Evolutionary conservation across 2,329 filamentous ascomycete genomes (phyloP), one percentile per base, ranked within the genome.

Genomic region (Colletotrichum sp.): DNA sequence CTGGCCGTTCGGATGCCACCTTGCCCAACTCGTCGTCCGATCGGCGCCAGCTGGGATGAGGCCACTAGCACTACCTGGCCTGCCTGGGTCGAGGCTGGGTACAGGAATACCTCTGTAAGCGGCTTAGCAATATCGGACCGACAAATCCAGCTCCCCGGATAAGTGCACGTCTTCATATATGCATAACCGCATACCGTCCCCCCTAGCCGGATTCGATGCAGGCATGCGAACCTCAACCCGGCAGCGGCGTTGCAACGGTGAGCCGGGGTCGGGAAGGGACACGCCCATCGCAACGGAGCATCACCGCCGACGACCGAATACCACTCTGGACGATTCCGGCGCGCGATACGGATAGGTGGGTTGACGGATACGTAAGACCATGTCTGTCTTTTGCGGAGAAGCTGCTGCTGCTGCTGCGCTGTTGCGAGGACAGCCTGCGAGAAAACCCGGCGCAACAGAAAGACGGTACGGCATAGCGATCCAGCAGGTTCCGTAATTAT

Each of bases 281-380:
- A 24, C 21, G 18, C 13, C n/a, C 60, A 64, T 64, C 32, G 44
- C 67, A 65, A 75, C 68, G 62, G 68, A 68, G 63, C 69, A 72
- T 30, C 32, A 34, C 57, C 63, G 73, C 69, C 69, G 73, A 68
- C 57, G 73, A 64, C 73, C 73, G 73, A 76, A 68, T 68, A 72
- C 69, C 39, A 72, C 73, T 57, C 69, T 68, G 73, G 73, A 26
- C 64, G 36, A 63, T 68, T 63, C 69, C 64, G 73, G 63, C 16
- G 62, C 32, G 62, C 62, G 30, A 6, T 49, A 49, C 44, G 44
- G n/a, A 49, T 49, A 49, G 32, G 62, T 55, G 64, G 64, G 64
- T 55, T 32, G 64, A 66, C 16, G 39, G 30, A 13, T 39, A 64
- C 30, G 30, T 64, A 64, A 64, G 60, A 64, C 60, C 60, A 39